Evolutionary conservation across 768 basidiomycete species (phyloP).

Genomic region (Tulasnella sp.): DNA sequence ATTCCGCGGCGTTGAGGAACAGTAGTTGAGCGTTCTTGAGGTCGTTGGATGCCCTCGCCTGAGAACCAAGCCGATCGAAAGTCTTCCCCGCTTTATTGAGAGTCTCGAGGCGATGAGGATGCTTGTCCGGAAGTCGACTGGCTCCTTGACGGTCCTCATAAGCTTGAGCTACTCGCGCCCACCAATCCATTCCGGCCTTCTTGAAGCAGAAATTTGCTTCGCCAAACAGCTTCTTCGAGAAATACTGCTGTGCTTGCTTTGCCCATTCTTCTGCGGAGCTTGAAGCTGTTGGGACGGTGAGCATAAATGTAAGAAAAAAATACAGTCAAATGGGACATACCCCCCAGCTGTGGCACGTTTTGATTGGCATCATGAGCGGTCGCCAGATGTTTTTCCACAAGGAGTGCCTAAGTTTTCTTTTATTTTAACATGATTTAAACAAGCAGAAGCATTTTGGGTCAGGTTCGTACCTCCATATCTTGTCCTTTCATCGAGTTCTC

Average conservation of each 20-base stretch:
- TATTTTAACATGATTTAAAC: neutral
- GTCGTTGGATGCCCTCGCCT: neutral
- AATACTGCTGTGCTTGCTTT: neutral
- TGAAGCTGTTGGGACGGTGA: neutral
- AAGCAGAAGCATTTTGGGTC: neutral
- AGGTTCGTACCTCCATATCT: constrained; percentile 5
- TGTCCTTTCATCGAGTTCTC: neutral
- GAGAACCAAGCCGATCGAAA: neutral
- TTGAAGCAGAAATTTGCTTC: constrained; percentile 9
- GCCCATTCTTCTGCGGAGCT: constrained; percentile 1
- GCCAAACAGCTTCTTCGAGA: neutral
- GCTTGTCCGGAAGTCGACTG: neutral
- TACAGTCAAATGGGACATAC: neutral
- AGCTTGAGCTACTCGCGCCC: neutral
- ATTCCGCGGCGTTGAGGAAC: neutral
- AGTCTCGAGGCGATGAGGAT: neutral
- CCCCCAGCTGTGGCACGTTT: neutral
- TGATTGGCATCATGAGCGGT: neutral
- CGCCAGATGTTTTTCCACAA: neutral
- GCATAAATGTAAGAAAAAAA: neutral
- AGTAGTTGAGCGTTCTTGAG: neutral
- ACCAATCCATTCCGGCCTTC: constrained; percentile 10
- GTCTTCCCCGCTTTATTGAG: neutral
- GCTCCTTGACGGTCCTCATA: neutral
- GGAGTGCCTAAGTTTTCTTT: neutral